phyloP scores from a whole-genome alignment of 2,329 filamentous ascomycete genomes.

The Colletotrichum chrysophilum region DNA sequence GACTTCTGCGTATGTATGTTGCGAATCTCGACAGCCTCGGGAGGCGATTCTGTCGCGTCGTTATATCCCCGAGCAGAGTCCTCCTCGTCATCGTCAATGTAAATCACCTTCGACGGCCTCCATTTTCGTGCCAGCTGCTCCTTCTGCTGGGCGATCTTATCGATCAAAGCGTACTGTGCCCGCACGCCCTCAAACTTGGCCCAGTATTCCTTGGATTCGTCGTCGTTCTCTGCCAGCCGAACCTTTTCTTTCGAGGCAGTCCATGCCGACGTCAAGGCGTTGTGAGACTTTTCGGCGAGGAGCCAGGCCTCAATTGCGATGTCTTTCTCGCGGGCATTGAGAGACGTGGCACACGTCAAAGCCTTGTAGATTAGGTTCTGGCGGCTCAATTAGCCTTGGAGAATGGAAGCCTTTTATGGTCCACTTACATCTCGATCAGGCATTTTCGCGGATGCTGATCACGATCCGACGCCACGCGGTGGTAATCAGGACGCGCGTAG shows the following conservation, averaged over 20 bases:
- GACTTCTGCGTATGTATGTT: rapidly evolving
- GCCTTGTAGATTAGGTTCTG: not conserved
- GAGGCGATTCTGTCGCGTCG: no score
- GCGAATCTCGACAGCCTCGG: not conserved
- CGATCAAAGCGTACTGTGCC: not conserved
- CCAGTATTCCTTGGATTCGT: not conserved
- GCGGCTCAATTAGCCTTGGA: not conserved
- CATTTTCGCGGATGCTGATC: not conserved
- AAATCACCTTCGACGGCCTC: not conserved
- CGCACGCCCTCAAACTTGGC: not conserved
- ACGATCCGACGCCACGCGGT: not conserved
- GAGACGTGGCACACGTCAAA: not conserved
- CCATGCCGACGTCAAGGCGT: not conserved
- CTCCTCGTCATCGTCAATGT: not conserved
- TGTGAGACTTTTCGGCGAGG: not conserved
- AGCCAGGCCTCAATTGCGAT: not conserved
- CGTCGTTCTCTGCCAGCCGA: not conserved
- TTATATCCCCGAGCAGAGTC: not conserved
- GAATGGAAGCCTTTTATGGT: not conserved
- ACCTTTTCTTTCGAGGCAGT: not conserved
- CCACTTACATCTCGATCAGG: not conserved
- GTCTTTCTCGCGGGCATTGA: not conserved
- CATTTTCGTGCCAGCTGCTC: not conserved
- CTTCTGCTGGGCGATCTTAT: not conserved
- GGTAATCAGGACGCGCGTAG: not conserved